Evolutionary conservation across 2,329 filamentous ascomycete genomes (phyloP).

Genomic region (Akanthomyces uredinophilus): DNA sequence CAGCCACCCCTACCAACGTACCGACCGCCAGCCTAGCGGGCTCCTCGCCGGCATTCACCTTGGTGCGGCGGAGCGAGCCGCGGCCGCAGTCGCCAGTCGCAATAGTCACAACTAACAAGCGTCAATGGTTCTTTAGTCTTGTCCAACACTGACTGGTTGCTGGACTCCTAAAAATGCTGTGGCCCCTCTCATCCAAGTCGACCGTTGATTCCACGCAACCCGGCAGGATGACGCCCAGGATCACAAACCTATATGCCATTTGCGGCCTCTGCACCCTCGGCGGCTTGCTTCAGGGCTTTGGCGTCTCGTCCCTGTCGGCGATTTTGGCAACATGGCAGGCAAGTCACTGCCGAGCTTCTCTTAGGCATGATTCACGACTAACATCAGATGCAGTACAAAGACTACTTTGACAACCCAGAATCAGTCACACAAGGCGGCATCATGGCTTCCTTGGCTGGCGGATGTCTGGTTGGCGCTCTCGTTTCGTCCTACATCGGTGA

Average conservation of each 20-base stretch:
- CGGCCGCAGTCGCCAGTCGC: neutral
- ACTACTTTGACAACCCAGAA: conserved; percentile 42
- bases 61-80: conserved; percentile 7
- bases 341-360: neutral
- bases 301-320: conserved; percentile 49
- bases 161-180: conserved; percentile 6
- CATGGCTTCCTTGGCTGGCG: conserved; percentile 39
- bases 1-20: neutral
- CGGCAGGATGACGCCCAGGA: conserved; percentile 9
- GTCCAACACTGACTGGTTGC: neutral
- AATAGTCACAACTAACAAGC: neutral
- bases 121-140: neutral
- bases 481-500: conserved; percentile 38
- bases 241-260: conserved; percentile 22
- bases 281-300: conserved; percentile 42
- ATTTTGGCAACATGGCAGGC: conserved; percentile 40
- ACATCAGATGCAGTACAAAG: conserved; percentile 32
- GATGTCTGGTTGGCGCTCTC: conserved; percentile 38
- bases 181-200: conserved; percentile 5
- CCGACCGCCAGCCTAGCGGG: neutral
- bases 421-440: conserved; percentile 39
- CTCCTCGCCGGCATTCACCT: neutral
- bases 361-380: neutral
- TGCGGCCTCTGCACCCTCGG: conserved; percentile 26
- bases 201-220: neutral